Base-by-base conservation (phyloP, 805 yeast species). In the Metschnikowia koreensis region DNA sequence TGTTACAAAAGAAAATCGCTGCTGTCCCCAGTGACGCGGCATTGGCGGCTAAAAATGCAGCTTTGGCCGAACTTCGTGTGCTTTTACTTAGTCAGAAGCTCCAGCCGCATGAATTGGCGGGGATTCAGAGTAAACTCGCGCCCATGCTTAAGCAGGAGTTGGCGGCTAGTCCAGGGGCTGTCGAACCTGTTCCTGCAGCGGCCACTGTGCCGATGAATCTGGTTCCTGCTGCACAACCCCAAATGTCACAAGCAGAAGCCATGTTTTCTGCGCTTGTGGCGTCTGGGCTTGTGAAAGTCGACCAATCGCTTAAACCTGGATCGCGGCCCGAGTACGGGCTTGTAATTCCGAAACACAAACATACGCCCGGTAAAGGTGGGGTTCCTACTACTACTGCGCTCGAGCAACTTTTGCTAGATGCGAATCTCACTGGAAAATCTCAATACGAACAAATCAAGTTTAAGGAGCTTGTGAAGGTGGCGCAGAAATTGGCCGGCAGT, bases 41-140 rank as follows among this genome's bases (percentile, higher is more conserved):
- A 56, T 70, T 79, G 1, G 62, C 61, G 28, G 81, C 75, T 41
- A 66, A 81, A 42, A 69, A 70, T 48, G 69, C 71, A 38, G 78
- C 81, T 4, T 69, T 81, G 54, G 64, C 65, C 38, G 79, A 80
- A 56, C 67, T 81, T 50, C 69, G 71, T 37, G 56, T 48, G 15
- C 68, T 81, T 29, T 64, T 81, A 41, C 64, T 67, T 15, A 70
- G 64, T 52, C 76, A 70, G 51, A 56, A 58, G 13, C 65, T 76
- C 66, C 66, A 64, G 42, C 62, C 63, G 12, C 56, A 59, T 15
- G 78, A 75, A 37, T 65, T 77, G 47, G 55, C 58, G 36, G 73
- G 72, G 1, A 71, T 77, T 6, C 75, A 70, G 55, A 55, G 57
- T n/a, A 73, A 72, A 52, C 60, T 77, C 37, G 65, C 66, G 42